These are phyloP conservation scores for Colletotrichum nymphaeae DNA, from an alignment of 2,329 filamentous ascomycete species.

Conservation along the genomic window DNA sequence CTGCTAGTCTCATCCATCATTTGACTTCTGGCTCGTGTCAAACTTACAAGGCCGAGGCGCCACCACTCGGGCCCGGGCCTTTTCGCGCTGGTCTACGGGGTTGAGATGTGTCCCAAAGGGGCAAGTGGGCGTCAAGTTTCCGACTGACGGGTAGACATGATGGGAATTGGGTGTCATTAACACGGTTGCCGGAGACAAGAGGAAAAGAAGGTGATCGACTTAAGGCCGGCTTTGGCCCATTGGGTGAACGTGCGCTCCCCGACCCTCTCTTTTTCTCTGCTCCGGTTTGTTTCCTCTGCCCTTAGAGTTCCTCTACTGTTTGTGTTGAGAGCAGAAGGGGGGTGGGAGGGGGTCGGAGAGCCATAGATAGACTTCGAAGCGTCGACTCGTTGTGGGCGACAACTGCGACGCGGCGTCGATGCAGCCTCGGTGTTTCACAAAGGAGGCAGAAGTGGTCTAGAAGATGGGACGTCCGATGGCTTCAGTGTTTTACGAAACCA, in stretches of 20 bases:
- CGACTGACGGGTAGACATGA: not conserved
- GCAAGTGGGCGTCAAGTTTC: slow-evolving; percentile 10
- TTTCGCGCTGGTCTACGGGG: not conserved
- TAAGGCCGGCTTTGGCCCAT: not conserved
- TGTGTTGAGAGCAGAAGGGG: not conserved
- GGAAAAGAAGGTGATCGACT: not conserved
- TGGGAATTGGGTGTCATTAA: not conserved
- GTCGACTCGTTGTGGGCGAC: slow-evolving; percentile 3
- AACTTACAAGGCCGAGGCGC: slow-evolving; percentile 20
- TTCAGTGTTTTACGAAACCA: slow-evolving; percentile 29
- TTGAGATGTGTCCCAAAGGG: not conserved
- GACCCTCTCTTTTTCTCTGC: not conserved
- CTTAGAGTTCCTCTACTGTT: slow-evolving; percentile 1
- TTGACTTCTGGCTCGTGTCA: slow-evolving; percentile 30
- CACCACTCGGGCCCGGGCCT: slow-evolving; percentile 27
- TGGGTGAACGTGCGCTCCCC: slow-evolving; percentile 21
- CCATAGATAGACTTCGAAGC: not conserved
- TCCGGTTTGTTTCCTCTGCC: not conserved
- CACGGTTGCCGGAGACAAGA: slow-evolving; percentile 9
- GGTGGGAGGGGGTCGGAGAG: not conserved
- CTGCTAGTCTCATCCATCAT: not conserved
- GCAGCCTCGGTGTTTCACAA: slow-evolving; percentile 26
- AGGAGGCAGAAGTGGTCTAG: not conserved
- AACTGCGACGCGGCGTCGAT: slow-evolving; percentile 10
- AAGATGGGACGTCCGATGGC: slow-evolving; percentile 29